phyloP scores from a whole-genome alignment of 352 stramenopile species.

The Phytophthora pistaciae region DNA sequence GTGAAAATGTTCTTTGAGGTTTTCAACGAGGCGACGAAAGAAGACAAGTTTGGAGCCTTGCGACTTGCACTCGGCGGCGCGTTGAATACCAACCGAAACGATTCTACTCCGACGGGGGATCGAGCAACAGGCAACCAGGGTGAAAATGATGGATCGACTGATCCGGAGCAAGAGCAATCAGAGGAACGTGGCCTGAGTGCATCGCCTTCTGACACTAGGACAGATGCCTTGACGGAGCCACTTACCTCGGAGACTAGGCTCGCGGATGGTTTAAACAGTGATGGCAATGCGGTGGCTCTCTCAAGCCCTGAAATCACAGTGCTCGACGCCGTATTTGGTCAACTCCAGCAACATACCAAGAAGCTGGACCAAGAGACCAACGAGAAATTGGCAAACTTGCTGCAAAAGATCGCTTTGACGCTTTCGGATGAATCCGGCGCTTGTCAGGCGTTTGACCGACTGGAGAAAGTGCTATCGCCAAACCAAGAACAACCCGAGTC shows the following conservation, averaged over 20 bases:
- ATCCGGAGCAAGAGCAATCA: slow-evolving; percentile 3
- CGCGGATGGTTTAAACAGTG: background rate
- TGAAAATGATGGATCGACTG: slow-evolving; percentile 17
- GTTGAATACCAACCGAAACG: slow-evolving; percentile 10
- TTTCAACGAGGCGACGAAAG: slow-evolving; percentile 22
- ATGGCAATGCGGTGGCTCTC: background rate
- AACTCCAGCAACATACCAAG: slow-evolving; percentile 39
- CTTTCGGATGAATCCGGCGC: slow-evolving; percentile 30
- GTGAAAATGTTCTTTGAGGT: slow-evolving; percentile 20
- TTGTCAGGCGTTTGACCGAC: slow-evolving; percentile 31
- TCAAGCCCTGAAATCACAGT: background rate
- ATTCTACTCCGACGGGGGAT: background rate
- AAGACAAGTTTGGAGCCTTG: slow-evolving; percentile 23
- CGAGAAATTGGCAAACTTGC: slow-evolving; percentile 30
- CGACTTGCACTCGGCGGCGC: slow-evolving; percentile 28
- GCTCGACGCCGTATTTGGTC: slow-evolving; percentile 32
- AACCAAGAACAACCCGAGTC: background rate
- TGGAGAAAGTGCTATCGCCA: slow-evolving; percentile 31
- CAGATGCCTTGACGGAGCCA: background rate
- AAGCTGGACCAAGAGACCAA: slow-evolving; percentile 37
- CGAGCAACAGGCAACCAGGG: slow-evolving; percentile 24
- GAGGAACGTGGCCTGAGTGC: background rate
- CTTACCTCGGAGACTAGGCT: too few species aligned
- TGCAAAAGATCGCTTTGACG: slow-evolving; percentile 32
- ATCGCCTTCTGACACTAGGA: background rate